These are phyloP conservation scores for Neonectria neomacrospora DNA, from an alignment of 2,329 filamentous ascomycete species.

Conservation along the genomic window DNA sequence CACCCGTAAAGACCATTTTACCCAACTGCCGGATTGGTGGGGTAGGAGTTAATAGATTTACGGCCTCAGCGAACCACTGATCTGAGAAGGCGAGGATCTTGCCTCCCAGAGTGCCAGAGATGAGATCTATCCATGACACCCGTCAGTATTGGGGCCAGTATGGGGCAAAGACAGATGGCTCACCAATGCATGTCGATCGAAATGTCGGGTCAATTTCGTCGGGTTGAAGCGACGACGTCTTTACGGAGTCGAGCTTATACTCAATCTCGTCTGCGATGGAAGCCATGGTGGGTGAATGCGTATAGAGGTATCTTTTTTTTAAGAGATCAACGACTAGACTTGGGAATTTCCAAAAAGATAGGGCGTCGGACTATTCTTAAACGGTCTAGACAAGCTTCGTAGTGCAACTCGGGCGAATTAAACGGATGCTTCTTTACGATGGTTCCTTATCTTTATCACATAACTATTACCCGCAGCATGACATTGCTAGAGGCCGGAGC, in stretches of 20 bases:
- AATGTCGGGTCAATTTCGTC: constrained; percentile 71
- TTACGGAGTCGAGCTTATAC: constrained; percentile 67
- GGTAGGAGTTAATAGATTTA: constrained; percentile 72
- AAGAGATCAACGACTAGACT: constrained; percentile 2
- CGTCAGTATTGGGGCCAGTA: constrained; percentile 11
- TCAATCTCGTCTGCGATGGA: constrained; percentile 58
- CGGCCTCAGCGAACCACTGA: constrained; percentile 75
- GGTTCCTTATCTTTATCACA: constrained; percentile 37
- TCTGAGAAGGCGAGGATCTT: constrained; percentile 74
- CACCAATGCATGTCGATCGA: constrained; percentile 70
- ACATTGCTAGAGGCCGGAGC: constrained; percentile 22
- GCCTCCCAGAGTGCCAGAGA: constrained; percentile 70
- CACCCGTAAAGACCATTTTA: constrained; percentile 75
- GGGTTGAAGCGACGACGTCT: constrained; percentile 59
- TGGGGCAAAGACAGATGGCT: constrained; percentile 36
- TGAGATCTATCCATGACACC: constrained; percentile 59
- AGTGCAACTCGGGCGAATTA: constrained; percentile 5
- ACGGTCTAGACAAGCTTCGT: not conserved
- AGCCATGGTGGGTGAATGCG: constrained; percentile 43
- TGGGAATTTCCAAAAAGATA: not conserved
- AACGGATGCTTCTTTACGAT: constrained; percentile 3
- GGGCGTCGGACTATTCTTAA: constrained; percentile 13
- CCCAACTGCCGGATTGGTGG: constrained; percentile 71
- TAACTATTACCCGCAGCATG: constrained; percentile 25
- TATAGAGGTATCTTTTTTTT: not conserved